Evolutionary conservation across 108 stramenopile species (phyloP), one percentile per base, ranked within the genome.

Genomic region (Fragilaria radians): DNA sequence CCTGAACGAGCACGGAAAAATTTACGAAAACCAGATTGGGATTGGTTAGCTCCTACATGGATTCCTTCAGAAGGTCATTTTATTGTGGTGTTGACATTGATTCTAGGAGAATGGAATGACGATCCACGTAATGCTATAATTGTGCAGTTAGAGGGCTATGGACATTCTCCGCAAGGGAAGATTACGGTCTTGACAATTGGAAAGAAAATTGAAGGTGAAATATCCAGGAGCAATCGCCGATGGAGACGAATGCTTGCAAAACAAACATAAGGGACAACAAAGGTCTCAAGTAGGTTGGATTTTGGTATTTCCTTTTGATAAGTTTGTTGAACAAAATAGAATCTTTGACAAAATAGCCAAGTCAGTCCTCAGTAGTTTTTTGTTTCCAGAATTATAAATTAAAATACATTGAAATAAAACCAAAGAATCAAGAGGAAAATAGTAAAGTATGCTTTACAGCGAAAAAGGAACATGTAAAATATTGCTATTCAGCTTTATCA

Each of bases 211-310:
- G 71, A 73, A 59, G 87, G 83, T 28, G 91, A 92, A 48, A 65
- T 88, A 18, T 67, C 65, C 24, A 66, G 83, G 18, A 86, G 81
- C 25, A 92, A 87, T 67, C 77, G 87, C 36, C 73, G 70, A 59
- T 92, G 91, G 91, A 82, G 91, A 11, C 77, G 85, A 1, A 63
- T 74, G 4, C 72, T 79, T 4, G 48, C 70, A 51, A 71, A 72
- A 21, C 59, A 71, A 28, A 32, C 22, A 42, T 28, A 48, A 57
- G 26, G 26, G 27, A 3, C 26, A 23, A 52, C 27, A 23, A 52
- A 52, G 7, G 7, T 14, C 14, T 11, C 36, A 11, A 42, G 14
- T 7, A 7, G 36, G 36, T 14, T 42, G 36, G 36, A 11, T 42
- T 11, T 42, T 42, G 36, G 36, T 11, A 14, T 42, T 14, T 42